Evolutionary conservation across 805 yeast species (phyloP), one percentile per base, ranked within the genome.

Genomic region (Nakazawaea sp.): DNA sequence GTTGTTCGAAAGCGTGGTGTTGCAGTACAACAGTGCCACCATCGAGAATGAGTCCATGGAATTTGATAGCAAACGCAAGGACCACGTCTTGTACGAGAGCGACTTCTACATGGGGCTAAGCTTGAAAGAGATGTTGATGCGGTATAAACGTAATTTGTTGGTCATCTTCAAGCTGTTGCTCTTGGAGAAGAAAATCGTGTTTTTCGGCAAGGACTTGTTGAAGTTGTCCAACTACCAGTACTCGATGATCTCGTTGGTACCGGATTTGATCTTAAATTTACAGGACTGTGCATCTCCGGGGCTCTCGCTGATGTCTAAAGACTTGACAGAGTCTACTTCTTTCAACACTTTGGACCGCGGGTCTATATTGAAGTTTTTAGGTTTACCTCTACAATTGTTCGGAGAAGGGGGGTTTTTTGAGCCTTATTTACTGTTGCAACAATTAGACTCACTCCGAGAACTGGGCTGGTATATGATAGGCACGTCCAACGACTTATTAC

Each of bases 371-470:
- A 62, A 73, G 24, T 92, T 86, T 53, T 72, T 87, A 51, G 98
- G 97, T 0, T 64, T 92, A 23, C 98, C 98, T 0, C 62, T 92
- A 34, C 89, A 82, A 48, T 57, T 88, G 1, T 92, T 92, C 58
- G 87, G 87, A 34, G 73, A 75, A 46, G 94, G 94, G 30, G 88
- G 94, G 1, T 69, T 90, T 42, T 89, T 94, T 68, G 81, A 82
- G 47, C 97, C 98, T 2, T 92, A 90, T 59, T 69, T 89, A n/a
- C 95, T 97, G 0, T 62, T 92, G 38, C 98, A 90, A 56, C 97
- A 90, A 52, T 62, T 90, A 39, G 83, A 82, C 36, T 88, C 83
- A 47, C 64, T 92, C 36, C 66, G 64, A 23, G 68, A 71, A 16
- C 61, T 64, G 1, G 71, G 68, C 35, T 77, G 78, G 52, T 92